These are phyloP conservation scores for Avena atlantica DNA, from an alignment of 176 grass and related monocot genomes.

Conservation along the genomic window DNA sequence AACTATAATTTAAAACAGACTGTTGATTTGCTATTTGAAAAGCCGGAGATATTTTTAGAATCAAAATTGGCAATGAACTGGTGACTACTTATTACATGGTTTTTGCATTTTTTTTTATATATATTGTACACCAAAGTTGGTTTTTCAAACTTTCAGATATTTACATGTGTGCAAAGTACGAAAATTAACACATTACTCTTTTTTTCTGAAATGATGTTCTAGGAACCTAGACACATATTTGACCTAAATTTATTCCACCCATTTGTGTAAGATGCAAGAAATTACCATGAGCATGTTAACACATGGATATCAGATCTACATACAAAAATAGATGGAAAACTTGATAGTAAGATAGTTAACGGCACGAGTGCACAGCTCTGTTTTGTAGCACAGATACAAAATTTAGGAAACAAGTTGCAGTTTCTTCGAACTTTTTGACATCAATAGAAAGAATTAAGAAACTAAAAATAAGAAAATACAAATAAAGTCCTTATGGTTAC, in stretches of 20 bases:
- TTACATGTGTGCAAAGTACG: not conserved
- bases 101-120: not conserved
- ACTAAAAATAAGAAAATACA: conserved; percentile 34
- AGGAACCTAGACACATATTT: not conserved
- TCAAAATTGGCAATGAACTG: not conserved
- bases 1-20: conserved; percentile 11
- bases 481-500: conserved; percentile 47
- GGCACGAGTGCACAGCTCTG: not conserved
- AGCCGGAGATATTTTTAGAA: not conserved
- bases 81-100: not conserved
- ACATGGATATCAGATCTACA: not conserved
- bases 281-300: not conserved
- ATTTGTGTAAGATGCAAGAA: conserved; percentile 22
- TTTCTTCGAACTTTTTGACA: conserved; percentile 1
- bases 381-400: conserved; percentile 27
- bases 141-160: not conserved
- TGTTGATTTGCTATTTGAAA: conserved; percentile 9
- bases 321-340: not conserved
- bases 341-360: conserved; percentile 14
- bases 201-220: not conserved
- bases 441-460: conserved; percentile 27
- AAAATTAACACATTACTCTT: conserved; percentile 32
- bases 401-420: not conserved
- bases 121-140: not conserved
- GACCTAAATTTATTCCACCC: not conserved